Base-by-base conservation (phyloP, 1,284 basidiomycete genomes). In the Cryptococcus sp. region DNA sequence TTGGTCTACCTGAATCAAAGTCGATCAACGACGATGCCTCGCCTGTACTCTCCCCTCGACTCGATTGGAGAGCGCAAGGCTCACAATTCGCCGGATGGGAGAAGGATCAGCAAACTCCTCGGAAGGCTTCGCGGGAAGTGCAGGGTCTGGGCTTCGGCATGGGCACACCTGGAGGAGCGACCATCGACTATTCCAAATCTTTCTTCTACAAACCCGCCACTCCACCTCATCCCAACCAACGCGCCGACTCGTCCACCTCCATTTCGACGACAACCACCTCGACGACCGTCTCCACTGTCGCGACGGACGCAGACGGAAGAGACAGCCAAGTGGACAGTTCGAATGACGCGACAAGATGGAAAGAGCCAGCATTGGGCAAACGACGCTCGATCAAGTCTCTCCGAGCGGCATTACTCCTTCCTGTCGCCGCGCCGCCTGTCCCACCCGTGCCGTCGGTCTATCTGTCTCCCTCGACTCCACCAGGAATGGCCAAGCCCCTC, bases 201-300 rank as follows among this genome's bases (percentile, higher is more conserved):
- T 73, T 73, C 63, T 73, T 73, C 57, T 73, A 73, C 57, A 69
- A 68, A 50, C 71, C 71, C 6, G 37, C 58, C 1, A 73, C 71
- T 0, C 71, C 71, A 12, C 69, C 66, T 4, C 47, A 55, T 14
- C 36, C 21, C n/a, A 49, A 43, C 14, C 41, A 38, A 3, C 18
- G 42, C 14, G 32, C 50, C n/a, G n/a, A n/a, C 16, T 12, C 34
- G 4, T 22, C 47, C 7, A 22, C 40, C 11, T 22, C 39, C 26
- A 25, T 34, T 18, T 36, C 49, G 22, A 31, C 39, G n/a, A 47
- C 39, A 10, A 33, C 44, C 16, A 14, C 34, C 5, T 22, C 47
- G 11, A 22, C 40, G 6, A 19, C 39, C 26, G 26, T 34, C 14
- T 36, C 49, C 22, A 31, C 39, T 23, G 45, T 35, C 9, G 36